Percentiles rank a stretch among this genome's conserved stretches.
Evolutionary conservation across 768 basidiomycete species (phyloP).

Genomic region (Termitomyces sp.): DNA sequence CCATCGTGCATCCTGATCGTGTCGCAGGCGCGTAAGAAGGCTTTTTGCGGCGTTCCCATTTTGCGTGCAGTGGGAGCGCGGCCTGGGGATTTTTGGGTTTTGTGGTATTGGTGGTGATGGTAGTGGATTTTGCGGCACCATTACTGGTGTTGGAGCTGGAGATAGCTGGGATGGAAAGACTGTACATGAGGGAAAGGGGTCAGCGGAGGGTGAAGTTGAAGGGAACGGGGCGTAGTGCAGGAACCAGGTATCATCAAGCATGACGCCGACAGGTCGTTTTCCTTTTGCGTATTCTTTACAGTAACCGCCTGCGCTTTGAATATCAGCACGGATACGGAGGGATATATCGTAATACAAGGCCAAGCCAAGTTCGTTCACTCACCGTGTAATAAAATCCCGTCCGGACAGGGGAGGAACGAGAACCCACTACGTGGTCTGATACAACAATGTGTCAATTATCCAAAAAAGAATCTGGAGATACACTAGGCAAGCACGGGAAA

Average conservation of each 20-base stretch:
- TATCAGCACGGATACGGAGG: background rate
- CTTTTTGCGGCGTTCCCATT: constrained; percentile 85
- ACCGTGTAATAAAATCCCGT: constrained; percentile 82
- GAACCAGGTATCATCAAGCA: constrained; percentile 89
- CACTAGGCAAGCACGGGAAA: background rate
- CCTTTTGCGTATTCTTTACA: constrained; percentile 88
- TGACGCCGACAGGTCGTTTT: constrained; percentile 79
- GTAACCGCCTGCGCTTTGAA: constrained; percentile 60
- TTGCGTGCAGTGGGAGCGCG: constrained; percentile 43
- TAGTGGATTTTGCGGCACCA: background rate
- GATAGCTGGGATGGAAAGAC: background rate
- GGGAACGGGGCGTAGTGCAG: constrained; percentile 45
- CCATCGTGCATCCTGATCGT: constrained; percentile 85
- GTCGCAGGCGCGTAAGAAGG: constrained; percentile 61
- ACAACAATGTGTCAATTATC: background rate
- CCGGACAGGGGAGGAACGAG: constrained; percentile 72
- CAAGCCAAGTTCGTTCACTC: background rate
- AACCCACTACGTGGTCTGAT: constrained; percentile 73
- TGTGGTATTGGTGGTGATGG: background rate
- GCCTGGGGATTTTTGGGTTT: constrained; percentile 32
- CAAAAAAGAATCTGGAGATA: too few relatives aligned
- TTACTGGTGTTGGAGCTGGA: background rate
- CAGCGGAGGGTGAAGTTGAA: background rate
- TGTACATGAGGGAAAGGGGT: background rate
- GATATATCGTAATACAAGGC: too few relatives aligned